Evolutionary conservation across 2,329 filamentous ascomycete genomes (phyloP).

Genomic region (Diaporthe vaccinii): DNA sequence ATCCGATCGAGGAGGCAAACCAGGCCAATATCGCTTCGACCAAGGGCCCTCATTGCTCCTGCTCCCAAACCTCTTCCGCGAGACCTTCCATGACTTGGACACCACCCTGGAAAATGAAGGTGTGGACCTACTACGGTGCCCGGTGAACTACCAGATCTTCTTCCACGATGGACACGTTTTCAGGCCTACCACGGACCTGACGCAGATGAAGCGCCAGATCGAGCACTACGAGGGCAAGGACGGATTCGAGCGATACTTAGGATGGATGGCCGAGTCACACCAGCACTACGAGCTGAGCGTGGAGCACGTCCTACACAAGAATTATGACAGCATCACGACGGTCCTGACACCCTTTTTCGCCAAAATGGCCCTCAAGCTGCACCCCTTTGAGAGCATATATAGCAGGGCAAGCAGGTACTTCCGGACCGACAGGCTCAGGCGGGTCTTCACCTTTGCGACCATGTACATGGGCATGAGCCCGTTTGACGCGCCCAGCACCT

Average conservation of each 20-base stretch:
- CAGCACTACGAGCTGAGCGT: slow-evolving; percentile 78
- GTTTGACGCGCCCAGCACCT: slow-evolving; percentile 81
- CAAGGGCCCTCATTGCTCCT: slow-evolving; percentile 82
- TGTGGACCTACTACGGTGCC: slow-evolving; percentile 78
- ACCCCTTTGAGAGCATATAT: slow-evolving; percentile 81
- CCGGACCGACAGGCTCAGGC: slow-evolving; percentile 74
- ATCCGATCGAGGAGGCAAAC: neutral
- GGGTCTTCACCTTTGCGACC: slow-evolving; percentile 82
- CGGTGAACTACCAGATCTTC: slow-evolving; percentile 82
- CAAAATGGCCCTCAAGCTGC: slow-evolving; percentile 69
- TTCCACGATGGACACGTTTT: slow-evolving; percentile 77
- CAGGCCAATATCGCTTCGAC: slow-evolving; percentile 74
- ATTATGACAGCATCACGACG: slow-evolving; percentile 72
- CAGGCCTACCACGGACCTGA: slow-evolving; percentile 75
- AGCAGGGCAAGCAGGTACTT: slow-evolving; percentile 76
- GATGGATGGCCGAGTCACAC: slow-evolving; percentile 76
- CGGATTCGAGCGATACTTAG: slow-evolving; percentile 78
- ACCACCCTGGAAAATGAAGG: slow-evolving; percentile 76
- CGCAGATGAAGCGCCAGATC: slow-evolving; percentile 78
- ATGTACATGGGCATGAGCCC: slow-evolving; percentile 90
- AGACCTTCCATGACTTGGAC: slow-evolving; percentile 77
- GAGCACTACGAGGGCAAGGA: slow-evolving; percentile 80
- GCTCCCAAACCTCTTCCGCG: slow-evolving; percentile 77
- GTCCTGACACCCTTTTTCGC: slow-evolving; percentile 73
- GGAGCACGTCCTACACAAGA: slow-evolving; percentile 74